Conservation (phyloP, 2,329 filamentous ascomycete species). For the Colletotrichum sublineola region DNA sequence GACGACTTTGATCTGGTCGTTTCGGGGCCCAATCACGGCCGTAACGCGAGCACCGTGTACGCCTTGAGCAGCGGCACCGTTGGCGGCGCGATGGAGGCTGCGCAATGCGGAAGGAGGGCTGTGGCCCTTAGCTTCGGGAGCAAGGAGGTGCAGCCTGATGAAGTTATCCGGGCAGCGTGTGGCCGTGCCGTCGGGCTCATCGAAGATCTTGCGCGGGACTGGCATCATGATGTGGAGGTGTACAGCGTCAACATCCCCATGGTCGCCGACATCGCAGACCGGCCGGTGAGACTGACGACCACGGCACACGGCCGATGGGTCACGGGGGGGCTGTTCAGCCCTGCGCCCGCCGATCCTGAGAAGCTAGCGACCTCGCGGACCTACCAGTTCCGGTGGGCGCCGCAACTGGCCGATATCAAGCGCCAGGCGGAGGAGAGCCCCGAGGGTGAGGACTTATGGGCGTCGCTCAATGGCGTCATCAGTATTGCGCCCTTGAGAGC, state of each 20-base stretch:
- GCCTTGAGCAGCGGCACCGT: conserved; percentile 70
- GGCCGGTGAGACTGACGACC: conserved; percentile 75
- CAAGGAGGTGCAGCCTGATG: conserved; percentile 75
- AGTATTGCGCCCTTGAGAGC: conserved; percentile 40
- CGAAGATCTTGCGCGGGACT: conserved; percentile 72
- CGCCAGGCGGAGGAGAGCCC: conserved; percentile 35
- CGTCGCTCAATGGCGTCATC: conserved; percentile 41
- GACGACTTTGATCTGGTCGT: conserved; percentile 67
- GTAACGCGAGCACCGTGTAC: conserved; percentile 71
- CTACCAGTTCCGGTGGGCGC: conserved; percentile 41
- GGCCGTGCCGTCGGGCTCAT: conserved; percentile 71
- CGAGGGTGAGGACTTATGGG: conserved; percentile 43
- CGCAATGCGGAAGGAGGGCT: conserved; percentile 66
- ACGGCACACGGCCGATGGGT: conserved; percentile 79
- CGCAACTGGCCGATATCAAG: conserved; percentile 41
- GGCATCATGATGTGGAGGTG: conserved; percentile 69
- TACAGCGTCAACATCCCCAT: conserved; percentile 79
- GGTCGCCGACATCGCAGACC: conserved; percentile 68
- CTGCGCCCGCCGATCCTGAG: conserved; percentile 34
- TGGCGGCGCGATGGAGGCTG: conserved; percentile 70
- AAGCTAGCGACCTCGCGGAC: conserved; percentile 26
- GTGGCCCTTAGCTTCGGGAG: conserved; percentile 80
- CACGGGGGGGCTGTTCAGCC: conserved; percentile 55
- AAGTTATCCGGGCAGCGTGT: conserved; percentile 72
- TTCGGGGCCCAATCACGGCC: conserved; percentile 72